Evolutionary conservation across 805 yeast genomes (phyloP), one percentile per base, ranked within the genome.

Genomic region (Phaffomyces opuntiae): DNA sequence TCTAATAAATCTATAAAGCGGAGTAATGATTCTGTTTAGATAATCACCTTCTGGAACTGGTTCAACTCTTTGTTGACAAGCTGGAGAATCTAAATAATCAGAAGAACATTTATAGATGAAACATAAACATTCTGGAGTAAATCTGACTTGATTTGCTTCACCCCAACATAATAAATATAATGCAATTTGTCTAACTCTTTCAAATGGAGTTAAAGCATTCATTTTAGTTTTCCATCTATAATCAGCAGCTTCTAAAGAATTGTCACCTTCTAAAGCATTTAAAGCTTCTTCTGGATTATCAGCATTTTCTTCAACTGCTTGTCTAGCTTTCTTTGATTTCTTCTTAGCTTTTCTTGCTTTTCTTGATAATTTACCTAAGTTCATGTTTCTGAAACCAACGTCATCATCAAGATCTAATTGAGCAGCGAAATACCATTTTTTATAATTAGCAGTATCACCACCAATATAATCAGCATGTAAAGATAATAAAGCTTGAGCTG

Each of bases 101-200:
- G 77, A 76, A 48, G 97, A 96, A 66, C 95, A 87, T 74, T 95
- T 91, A 78, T 81, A 95, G 61, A 93, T 82, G 77, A 86, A 93
- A 77, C 96, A 87, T 52, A 93, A 71, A 70, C 85, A 77, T 74
- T 89, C 97, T 21, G 86, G 75, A 46, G 93, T 84, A 72, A 93
- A 93, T 69, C 99, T 85, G 48, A 91, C 95, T 72, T 86, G 93
- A 68, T 86, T 86, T 33, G 93, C 90, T 70, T 86, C 95, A 72
- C 95, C 95, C 95, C 95, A 86, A 56, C 83, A 67, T 57, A 86
- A 71, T 50, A 86, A 70, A 68, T 84, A 86, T 51, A 86, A 69
- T 13, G 90, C 82, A 55, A 86, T 68, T 53, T 85, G 89, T 68
- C 90, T 79, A 45, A 84, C 90, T 67, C 84, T 77, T 64, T 84